Conservation (phyloP, 176 grass and related monocot genomes). For the Dactylis glomerata region DNA sequence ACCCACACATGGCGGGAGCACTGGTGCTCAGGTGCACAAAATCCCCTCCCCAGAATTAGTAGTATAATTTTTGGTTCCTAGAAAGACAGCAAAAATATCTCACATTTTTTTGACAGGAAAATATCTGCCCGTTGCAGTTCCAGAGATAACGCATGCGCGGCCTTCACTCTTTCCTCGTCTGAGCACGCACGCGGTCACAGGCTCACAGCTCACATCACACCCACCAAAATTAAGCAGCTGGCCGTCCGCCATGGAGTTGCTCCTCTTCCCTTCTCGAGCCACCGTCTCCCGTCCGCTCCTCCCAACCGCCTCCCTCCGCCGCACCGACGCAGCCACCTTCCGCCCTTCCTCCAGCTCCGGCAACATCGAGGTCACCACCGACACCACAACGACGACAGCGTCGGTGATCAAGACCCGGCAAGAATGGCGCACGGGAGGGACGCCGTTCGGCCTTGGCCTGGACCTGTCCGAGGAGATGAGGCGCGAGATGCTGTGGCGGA, state of each 20-base stretch:
- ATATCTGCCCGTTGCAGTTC: constrained; percentile 6
- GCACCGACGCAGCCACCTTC: background rate
- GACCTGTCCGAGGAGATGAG: constrained; percentile 47
- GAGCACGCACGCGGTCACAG: background rate
- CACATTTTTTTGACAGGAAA: background rate
- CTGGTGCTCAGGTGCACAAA: no score
- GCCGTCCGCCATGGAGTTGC: constrained; percentile 35
- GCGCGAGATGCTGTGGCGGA: constrained; percentile 43
- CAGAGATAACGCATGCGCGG: constrained; percentile 32
- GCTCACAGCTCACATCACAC: background rate
- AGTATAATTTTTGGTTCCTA: background rate
- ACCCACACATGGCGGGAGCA: no score
- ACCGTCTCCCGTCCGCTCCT: background rate
- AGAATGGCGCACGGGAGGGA: background rate
- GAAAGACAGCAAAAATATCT: background rate
- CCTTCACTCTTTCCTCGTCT: background rate
- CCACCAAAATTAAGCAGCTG: background rate
- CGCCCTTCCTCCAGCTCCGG: constrained; percentile 19
- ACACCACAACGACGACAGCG: background rate
- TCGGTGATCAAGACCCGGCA: background rate
- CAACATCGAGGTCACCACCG: constrained; percentile 32
- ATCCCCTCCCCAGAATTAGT: no score
- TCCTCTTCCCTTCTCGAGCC: constrained; percentile 23
- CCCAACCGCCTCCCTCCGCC: background rate
- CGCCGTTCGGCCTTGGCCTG: constrained; percentile 22